Evolutionary conservation across 1,284 basidiomycete species (phyloP).

Genomic region (Trametes hirsuta): DNA sequence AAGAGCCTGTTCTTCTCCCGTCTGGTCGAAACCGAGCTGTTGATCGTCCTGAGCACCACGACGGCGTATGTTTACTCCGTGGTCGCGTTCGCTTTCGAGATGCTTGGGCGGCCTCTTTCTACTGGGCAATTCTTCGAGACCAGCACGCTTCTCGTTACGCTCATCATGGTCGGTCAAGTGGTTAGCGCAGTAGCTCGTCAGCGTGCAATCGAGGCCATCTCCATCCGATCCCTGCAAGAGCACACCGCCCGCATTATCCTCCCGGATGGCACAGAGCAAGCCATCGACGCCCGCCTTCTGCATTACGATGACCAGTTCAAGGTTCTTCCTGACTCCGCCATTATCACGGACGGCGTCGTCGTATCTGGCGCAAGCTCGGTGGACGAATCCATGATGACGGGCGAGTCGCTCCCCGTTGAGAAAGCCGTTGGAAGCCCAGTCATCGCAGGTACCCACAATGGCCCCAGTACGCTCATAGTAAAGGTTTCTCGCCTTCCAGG

Average conservation of each 20-base stretch:
- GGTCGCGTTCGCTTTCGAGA: slow-evolving; percentile 43
- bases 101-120: slow-evolving; percentile 38
- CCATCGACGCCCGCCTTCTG: slow-evolving; percentile 41
- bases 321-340: slow-evolving; percentile 38
- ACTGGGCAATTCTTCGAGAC: slow-evolving; percentile 51
- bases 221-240: slow-evolving; percentile 41
- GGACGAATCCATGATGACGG: slow-evolving; percentile 51
- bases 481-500: slow-evolving; percentile 41
- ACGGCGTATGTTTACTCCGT: slow-evolving; percentile 49
- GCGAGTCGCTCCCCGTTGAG: slow-evolving; percentile 45
- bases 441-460: slow-evolving; percentile 46
- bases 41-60: slow-evolving; percentile 45
- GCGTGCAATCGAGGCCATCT: slow-evolving; percentile 40
- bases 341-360: slow-evolving; percentile 49
- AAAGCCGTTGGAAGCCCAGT: slow-evolving; percentile 41
- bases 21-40: slow-evolving; percentile 45
- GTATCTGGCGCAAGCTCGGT: slow-evolving; percentile 41
- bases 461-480: slow-evolving; percentile 41
- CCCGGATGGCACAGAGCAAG: slow-evolving; percentile 25
- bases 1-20: slow-evolving; percentile 44
- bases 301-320: slow-evolving; percentile 44
- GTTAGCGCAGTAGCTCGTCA: slow-evolving; percentile 45
- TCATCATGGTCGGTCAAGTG: slow-evolving; percentile 47
- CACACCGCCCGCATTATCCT: slow-evolving; percentile 37
- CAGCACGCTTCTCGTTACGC: slow-evolving; percentile 45